Conservation (phyloP, 805 yeast genomes). For the Candida vaughaniae region DNA sequence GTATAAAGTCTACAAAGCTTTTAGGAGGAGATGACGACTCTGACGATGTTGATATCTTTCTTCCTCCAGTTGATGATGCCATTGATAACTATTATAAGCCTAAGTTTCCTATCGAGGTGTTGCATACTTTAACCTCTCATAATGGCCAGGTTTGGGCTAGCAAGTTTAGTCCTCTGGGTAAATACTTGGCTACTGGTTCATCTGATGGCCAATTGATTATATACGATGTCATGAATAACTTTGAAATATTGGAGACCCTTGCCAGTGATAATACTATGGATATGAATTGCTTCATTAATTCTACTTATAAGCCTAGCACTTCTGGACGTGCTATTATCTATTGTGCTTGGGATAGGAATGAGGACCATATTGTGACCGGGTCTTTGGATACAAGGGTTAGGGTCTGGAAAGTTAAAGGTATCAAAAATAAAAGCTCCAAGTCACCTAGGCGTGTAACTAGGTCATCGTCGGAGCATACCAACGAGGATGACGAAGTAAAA, state of each 20-base stretch:
- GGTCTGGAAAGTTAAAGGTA: constrained; percentile 60
- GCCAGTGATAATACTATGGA: constrained; percentile 28
- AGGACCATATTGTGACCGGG: constrained; percentile 63
- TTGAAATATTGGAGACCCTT: constrained; percentile 29
- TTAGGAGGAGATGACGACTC: not conserved
- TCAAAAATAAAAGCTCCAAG: constrained; percentile 15
- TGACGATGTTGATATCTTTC: constrained; percentile 6
- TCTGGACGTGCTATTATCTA: constrained; percentile 51
- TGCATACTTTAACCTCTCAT: constrained; percentile 52
- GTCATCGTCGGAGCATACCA: constrained; percentile 17
- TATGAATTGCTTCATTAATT: constrained; percentile 24
- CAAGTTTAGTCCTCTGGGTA: constrained; percentile 75
- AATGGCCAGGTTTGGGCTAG: constrained; percentile 82
- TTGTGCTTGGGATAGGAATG: constrained; percentile 76
- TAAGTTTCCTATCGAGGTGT: constrained; percentile 48
- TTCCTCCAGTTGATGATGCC: constrained; percentile 15
- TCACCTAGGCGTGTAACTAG: constrained; percentile 23
- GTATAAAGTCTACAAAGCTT: too few species aligned
- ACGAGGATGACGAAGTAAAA: constrained; percentile 16
- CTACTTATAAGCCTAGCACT: constrained; percentile 23
- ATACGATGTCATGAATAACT: constrained; percentile 57
- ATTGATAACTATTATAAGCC: constrained; percentile 16
- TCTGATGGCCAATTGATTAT: constrained; percentile 62
- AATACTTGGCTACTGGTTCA: constrained; percentile 73
- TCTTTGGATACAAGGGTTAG: constrained; percentile 69